A percentile compares a stretch with the other conserved stretches of the same genome.
Evolutionary conservation across 2,329 filamentous ascomycete genomes (phyloP).

Genomic region (Westerdykella ornata): DNA sequence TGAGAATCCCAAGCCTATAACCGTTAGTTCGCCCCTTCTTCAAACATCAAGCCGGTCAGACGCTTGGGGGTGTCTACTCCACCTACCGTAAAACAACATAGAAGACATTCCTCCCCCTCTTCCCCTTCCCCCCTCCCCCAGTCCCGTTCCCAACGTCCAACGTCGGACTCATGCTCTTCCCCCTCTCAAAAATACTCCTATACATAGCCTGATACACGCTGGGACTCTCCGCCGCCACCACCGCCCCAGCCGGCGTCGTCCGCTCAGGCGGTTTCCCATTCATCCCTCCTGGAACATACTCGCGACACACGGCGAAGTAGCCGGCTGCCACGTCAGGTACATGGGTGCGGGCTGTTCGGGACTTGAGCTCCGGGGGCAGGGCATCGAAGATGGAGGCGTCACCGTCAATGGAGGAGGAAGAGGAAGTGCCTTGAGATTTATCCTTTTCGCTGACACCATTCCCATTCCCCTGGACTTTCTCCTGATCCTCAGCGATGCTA

Average conservation of each 20-base stretch:
- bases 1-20: conserved; percentile 78
- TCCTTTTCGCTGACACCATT: background rate
- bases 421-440: background rate
- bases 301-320: conserved; percentile 90
- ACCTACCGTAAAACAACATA: conserved; percentile 79
- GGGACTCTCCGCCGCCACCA: conserved; percentile 71
- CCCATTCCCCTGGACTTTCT: too few relatives aligned
- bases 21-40: background rate
- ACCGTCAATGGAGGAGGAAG: background rate
- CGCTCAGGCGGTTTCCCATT: conserved; percentile 89
- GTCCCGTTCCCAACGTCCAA: conserved; percentile 47
- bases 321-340: conserved; percentile 77
- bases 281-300: conserved; percentile 85
- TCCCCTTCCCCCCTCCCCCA: conserved; percentile 37
- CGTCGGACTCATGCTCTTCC: conserved; percentile 51
- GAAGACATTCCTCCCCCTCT: conserved; percentile 76
- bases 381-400: background rate
- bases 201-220: conserved; percentile 99
- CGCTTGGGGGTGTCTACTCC: too few relatives aligned
- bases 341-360: conserved; percentile 37
- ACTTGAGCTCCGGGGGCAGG: conserved; percentile 58
- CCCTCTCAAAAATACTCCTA: conserved; percentile 82
- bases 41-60: background rate
- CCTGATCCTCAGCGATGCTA: background rate
- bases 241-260: conserved; percentile 70